Evolutionary conservation across 2,329 filamentous ascomycete species (phyloP).

Genomic region (Gyromitra esculenta): DNA sequence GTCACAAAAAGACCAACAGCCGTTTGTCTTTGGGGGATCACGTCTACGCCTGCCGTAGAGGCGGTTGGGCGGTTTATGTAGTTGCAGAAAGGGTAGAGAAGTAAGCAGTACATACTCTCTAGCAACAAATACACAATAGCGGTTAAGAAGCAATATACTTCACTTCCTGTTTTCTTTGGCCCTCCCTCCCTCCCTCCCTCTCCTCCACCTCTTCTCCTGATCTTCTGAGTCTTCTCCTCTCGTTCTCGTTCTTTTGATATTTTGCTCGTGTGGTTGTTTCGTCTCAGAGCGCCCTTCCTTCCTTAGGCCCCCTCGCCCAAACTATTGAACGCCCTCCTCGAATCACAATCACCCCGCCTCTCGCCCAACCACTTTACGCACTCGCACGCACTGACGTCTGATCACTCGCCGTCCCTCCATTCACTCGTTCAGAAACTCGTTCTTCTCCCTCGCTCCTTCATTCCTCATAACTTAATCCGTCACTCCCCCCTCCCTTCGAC

Average conservation of each 20-base stretch:
- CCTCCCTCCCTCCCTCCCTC: slow-evolving; percentile 11
- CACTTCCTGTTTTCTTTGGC: slow-evolving; percentile 36
- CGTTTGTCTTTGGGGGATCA: slow-evolving; percentile 40
- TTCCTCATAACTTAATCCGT: slow-evolving; percentile 45
- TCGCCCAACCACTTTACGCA: slow-evolving; percentile 38
- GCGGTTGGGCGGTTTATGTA: slow-evolving; percentile 30
- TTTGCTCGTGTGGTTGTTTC: slow-evolving; percentile 47
- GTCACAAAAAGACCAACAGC: slow-evolving; percentile 48
- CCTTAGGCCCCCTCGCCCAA: slow-evolving; percentile 47
- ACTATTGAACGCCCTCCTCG: slow-evolving; percentile 48
- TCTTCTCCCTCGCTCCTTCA: slow-evolving; percentile 45
- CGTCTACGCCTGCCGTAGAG: slow-evolving; percentile 38
- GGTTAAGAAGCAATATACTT: slow-evolving; percentile 41
- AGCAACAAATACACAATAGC: slow-evolving; percentile 23
- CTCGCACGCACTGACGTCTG: slow-evolving; percentile 41
- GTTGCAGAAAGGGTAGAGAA: slow-evolving; percentile 35
- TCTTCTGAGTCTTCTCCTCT: slow-evolving; percentile 38
- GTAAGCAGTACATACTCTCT: slow-evolving; percentile 23
- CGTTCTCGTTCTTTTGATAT: slow-evolving; percentile 39
- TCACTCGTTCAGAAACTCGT: slow-evolving; percentile 48
- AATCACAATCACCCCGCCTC: slow-evolving; percentile 35
- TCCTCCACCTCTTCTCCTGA: slow-evolving; percentile 28
- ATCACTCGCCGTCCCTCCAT: slow-evolving; percentile 26
- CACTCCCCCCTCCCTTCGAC: slow-evolving; percentile 28
- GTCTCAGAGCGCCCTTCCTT: slow-evolving; percentile 52